Percentiles rank a stretch among this genome's conserved stretches.
phyloP scores from a whole-genome alignment of 345 rosid species.

The Brassica incana region DNA sequence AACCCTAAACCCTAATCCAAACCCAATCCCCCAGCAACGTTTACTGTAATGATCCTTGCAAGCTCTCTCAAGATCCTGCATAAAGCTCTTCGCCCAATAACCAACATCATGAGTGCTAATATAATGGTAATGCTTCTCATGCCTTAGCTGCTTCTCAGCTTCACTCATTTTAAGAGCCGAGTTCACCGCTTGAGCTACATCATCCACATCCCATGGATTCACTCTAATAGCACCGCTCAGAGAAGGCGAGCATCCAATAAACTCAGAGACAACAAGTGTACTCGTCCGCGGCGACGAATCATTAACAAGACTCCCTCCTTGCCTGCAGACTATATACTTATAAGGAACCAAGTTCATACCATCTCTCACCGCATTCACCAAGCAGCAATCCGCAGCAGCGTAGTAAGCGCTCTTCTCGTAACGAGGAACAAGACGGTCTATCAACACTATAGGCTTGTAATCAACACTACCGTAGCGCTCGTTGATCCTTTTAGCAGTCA shows the following conservation, averaged over 20 bases:
- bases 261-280: conserved; percentile 47
- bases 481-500: conserved; percentile 39
- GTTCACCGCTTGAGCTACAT: conserved; percentile 43
- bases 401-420: conserved; percentile 48
- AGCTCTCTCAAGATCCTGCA: conserved; percentile 49
- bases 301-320: conserved; percentile 30
- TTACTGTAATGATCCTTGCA: conserved; percentile 47
- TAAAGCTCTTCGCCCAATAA: conserved; percentile 54
- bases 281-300: conserved; percentile 37
- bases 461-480: conserved; percentile 38
- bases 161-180: conserved; percentile 42
- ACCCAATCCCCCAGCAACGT: conserved; percentile 48
- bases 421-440: conserved; percentile 43
- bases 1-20: conserved; percentile 44
- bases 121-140: conserved; percentile 50
- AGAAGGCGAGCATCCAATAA: conserved; percentile 52
- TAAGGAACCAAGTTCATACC: conserved; percentile 54
- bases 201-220: conserved; percentile 50
- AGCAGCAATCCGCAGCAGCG: conserved; percentile 46
- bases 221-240: conserved; percentile 52
- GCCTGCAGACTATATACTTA: conserved; percentile 45
- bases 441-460: conserved; percentile 41
- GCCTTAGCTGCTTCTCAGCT: conserved; percentile 41
- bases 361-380: conserved; percentile 50
- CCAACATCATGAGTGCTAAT: conserved; percentile 57